Evolutionary conservation across 2,329 filamentous ascomycete species (phyloP), one percentile per base, ranked within the genome.

Genomic region (Arthroderma sp.): DNA sequence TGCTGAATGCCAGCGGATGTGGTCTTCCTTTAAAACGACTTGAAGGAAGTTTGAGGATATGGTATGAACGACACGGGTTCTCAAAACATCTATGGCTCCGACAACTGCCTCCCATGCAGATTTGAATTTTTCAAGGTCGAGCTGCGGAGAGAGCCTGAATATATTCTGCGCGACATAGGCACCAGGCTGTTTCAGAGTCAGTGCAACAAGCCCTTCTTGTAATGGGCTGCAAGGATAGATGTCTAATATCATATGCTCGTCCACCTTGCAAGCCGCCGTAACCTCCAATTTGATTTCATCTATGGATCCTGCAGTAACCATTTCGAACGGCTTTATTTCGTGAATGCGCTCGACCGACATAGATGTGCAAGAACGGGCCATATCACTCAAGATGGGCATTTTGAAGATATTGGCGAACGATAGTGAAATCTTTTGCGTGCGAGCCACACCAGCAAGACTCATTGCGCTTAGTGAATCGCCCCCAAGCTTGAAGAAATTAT

Each of bases 161-260:
- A 68, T 53, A 33, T 67, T 65, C 41, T 70, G 66, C 5, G 68
- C 68, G 32, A 72, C 61, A 47, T 74, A 74, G 4, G 69, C 66
- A 9, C 68, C 69, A 8, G 58, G 54, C 37, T 70, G 62, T 50
- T 68, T 68, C 27, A 67, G 58, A 0, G 69, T 70, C n/a, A 72
- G 58, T 1, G 70, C 67, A 42, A 73, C 48, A n/a, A 70, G 56
- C 6, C 64, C 64, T 50, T 69, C 66, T 50, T 70, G 67, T 0
- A 67, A 57, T 4, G 66, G 57, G 39, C 62, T 69, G 51, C 64
- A 67, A 4, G 66, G 67, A 44, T 68, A 69, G 0, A 66, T 52
- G 49, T 70, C 65, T 5, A 52, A 47, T 30, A 70, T 55, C 0
- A 52, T 44, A 1, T 56, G 48, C 28, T 49, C 49, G 5, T 55